A percentile compares a stretch with the other conserved stretches of the same genome.
Evolutionary conservation across 2,329 filamentous ascomycete species (phyloP).

Genomic region (Penicillium sp.): DNA sequence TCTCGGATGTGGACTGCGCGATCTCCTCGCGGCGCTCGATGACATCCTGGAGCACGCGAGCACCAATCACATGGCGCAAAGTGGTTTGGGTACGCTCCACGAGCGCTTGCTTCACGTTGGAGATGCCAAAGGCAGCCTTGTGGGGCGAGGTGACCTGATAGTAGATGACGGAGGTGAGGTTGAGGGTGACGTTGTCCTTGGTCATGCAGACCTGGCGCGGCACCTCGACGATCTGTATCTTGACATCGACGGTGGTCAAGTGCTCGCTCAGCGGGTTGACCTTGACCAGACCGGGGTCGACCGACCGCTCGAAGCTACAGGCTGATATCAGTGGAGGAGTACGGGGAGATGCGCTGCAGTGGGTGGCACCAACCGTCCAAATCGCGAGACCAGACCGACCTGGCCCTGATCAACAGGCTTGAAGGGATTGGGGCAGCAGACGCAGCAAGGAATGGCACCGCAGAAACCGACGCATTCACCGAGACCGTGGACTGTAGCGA

Average conservation of each 20-base stretch:
- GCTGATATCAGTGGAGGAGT: slow-evolving; percentile 1
- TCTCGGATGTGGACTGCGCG: slow-evolving; percentile 89
- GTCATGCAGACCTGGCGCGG: slow-evolving; percentile 98
- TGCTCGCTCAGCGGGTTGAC: slow-evolving; percentile 93
- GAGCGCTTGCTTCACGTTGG: slow-evolving; percentile 91
- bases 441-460: slow-evolving; percentile 86
- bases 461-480: slow-evolving; percentile 72
- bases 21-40: slow-evolving; percentile 98
- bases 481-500: slow-evolving; percentile 63
- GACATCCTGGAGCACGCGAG: slow-evolving; percentile 92
- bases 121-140: slow-evolving; percentile 95
- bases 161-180: slow-evolving; percentile 96
- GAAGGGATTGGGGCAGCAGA: slow-evolving; percentile 92
- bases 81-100: slow-evolving; percentile 98
- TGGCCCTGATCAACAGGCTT: slow-evolving; percentile 89
- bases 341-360: no score
- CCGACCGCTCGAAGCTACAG: slow-evolving; percentile 77
- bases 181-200: slow-evolving; percentile 95
- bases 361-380: slow-evolving; percentile 57
- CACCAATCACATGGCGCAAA: slow-evolving; percentile 91
- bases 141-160: slow-evolving; percentile 95
- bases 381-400: slow-evolving; percentile 92
- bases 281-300: slow-evolving; percentile 95
- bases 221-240: slow-evolving; percentile 97
- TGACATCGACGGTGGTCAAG: slow-evolving; percentile 91